These are phyloP conservation scores for Xerophyta viscosa DNA, from an alignment of 106 monocot species.

Conservation along the genomic window DNA sequence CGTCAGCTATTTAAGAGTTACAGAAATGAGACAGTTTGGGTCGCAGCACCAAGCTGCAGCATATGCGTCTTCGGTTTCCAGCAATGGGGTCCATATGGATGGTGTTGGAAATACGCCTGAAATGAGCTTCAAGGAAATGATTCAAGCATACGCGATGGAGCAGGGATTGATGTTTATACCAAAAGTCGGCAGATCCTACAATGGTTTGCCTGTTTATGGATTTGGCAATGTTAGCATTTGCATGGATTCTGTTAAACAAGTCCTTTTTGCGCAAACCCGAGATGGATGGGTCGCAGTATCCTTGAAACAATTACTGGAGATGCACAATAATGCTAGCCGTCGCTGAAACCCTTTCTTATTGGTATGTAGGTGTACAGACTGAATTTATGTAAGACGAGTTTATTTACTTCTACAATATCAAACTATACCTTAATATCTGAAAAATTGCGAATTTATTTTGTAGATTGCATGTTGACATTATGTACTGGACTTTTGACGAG, in stretches of 20 bases:
- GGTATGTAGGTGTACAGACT: not conserved
- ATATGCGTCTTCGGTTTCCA: constrained; percentile 16
- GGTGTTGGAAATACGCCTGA: constrained; percentile 18
- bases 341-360: constrained; percentile 8
- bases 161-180: constrained; percentile 71
- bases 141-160: constrained; percentile 72
- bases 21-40: constrained; percentile 82
- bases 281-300: constrained; percentile 69
- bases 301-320: constrained; percentile 67
- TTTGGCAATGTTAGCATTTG: constrained; percentile 81
- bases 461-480: too few species aligned
- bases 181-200: constrained; percentile 72
- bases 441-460: too few species aligned
- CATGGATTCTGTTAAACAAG: constrained; percentile 65
- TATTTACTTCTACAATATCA: too few species aligned
- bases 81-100: constrained; percentile 29
- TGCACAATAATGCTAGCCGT: constrained; percentile 38
- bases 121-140: constrained; percentile 68
- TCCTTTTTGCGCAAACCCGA: constrained; percentile 64
- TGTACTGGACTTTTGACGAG: too few species aligned
- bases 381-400: too few species aligned
- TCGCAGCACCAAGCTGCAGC: constrained; percentile 45
- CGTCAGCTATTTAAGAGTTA: constrained; percentile 50
- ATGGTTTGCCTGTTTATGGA: constrained; percentile 78
- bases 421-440: too few species aligned